Evolutionary conservation across 805 yeast species (phyloP), one percentile per base, ranked within the genome.

Genomic region (Kluyveromyces siamensis): DNA sequence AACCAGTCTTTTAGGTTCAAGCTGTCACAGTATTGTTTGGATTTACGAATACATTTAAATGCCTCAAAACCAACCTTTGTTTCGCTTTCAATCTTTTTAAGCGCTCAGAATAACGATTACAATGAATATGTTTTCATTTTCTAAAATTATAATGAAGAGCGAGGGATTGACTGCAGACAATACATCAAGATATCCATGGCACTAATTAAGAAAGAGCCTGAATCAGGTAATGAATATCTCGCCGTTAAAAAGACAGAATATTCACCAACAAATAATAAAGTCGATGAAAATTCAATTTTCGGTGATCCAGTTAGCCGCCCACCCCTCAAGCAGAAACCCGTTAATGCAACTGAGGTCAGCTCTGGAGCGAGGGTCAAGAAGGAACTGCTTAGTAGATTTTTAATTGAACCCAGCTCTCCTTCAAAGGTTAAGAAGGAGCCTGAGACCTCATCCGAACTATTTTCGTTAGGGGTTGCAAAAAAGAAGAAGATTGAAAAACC

Each of bases 271-370:
- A 17, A 27, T 13, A 38, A 3, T n/a, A n/a, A 21, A 25, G 35
- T 16, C 18, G n/a, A 21, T 21, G 25, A 37, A 19, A 43, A 43
- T 25, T 37, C 46, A 17, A 33, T 21, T 37, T n/a, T 43, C 27
- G 17, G 14, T 30, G 38, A 38, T 19, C 14, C 47, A 13, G 46
- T 45, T 49, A 51, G 53, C 55, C 60, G 62, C 57, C 58, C 54
- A 54, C 56, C 60, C 33, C 40, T 55, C 25, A 47, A 49, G 16
- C 49, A 50, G 17, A 56, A 54, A 36, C 47, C 55, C 21, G 37
- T 51, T 10, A 55, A 56, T 50, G 14, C 45, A 40, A 17, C 30
- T 17, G 13, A 41, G 8, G 25, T 3, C 35, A 8, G 8, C 3
- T 11, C 11, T 30, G 14, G 14, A 30, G 14, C 11, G 35, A 30